Conservation (phyloP, 2,329 filamentous ascomycete species). For the Epichloe glyceriae region DNA sequence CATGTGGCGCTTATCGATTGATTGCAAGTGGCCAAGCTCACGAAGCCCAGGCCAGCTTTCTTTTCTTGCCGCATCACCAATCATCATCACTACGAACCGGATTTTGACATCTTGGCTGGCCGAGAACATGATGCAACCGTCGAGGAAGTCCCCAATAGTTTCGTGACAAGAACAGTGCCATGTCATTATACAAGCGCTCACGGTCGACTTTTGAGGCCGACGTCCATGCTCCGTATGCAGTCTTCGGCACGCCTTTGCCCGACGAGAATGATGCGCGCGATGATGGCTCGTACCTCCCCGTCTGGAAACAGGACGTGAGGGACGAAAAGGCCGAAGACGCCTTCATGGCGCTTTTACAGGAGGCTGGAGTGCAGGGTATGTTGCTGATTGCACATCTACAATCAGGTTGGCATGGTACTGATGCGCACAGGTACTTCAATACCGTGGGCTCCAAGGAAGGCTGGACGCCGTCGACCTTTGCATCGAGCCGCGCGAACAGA, state of each 20-base stretch:
- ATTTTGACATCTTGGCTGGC: background rate
- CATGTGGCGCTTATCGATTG: background rate
- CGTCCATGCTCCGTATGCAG: conserved; percentile 57
- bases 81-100: background rate
- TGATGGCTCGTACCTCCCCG: conserved; percentile 79
- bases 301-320: conserved; percentile 98
- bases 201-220: conserved; percentile 69
- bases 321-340: conserved; percentile 82
- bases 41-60: background rate
- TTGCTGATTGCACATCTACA: conserved; percentile 4
- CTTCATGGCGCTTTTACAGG: conserved; percentile 95
- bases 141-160: background rate
- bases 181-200: conserved; percentile 70
- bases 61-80: background rate
- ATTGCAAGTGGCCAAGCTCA: background rate
- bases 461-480: conserved; percentile 85
- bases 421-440: conserved; percentile 70
- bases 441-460: conserved; percentile 97
- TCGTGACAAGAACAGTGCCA: conserved; percentile 22
- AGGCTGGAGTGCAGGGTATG: conserved; percentile 89
- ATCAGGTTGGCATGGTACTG: background rate
- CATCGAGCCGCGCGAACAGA: conserved; percentile 74
- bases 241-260: conserved; percentile 77
- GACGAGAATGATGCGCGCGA: conserved; percentile 68
- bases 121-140: background rate